Evolutionary conservation across 495 filamentous ascomycete genomes (phyloP).

Genomic region (Achaetomiella virescens): DNA sequence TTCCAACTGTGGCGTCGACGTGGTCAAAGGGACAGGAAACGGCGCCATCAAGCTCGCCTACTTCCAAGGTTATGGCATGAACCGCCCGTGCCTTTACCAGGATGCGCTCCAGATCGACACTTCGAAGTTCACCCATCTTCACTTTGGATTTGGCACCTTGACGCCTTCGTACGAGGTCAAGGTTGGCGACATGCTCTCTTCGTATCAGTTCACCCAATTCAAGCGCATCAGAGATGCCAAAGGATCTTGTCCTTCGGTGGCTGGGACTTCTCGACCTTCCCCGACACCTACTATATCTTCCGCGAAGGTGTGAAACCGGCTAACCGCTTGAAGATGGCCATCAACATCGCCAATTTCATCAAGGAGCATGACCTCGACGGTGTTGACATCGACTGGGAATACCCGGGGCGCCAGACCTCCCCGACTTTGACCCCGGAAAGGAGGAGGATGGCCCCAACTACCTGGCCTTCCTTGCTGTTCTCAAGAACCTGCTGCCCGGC

Average conservation of each 20-base stretch:
- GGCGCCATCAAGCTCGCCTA: constrained; percentile 17
- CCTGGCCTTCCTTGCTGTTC: neutral
- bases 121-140: constrained; percentile 19
- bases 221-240: constrained; percentile 17
- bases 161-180: constrained; percentile 1
- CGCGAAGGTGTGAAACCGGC: constrained; percentile 19
- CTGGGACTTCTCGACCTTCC: constrained; percentile 27
- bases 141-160: constrained; percentile 20
- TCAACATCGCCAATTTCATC: constrained; percentile 23
- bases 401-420: constrained; percentile 29
- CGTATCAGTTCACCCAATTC: constrained; percentile 18
- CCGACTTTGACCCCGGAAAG: neutral
- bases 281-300: too few species aligned
- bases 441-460: constrained; percentile 12
- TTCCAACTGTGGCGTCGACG: constrained; percentile 39
- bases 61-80: constrained; percentile 24
- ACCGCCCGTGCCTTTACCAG: constrained; percentile 24
- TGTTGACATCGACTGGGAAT: constrained; percentile 34
- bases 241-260: constrained; percentile 33
- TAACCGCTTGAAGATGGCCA: constrained; percentile 19
- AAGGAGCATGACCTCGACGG: constrained; percentile 28
- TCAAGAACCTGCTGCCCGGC: neutral
- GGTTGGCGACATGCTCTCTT: constrained; percentile 3
- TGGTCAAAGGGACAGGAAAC: constrained; percentile 7
- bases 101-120: constrained; percentile 10